These are phyloP conservation scores for Whalleya microplaca DNA, from an alignment of 2,329 filamentous ascomycete genomes.

Conservation along the genomic window DNA sequence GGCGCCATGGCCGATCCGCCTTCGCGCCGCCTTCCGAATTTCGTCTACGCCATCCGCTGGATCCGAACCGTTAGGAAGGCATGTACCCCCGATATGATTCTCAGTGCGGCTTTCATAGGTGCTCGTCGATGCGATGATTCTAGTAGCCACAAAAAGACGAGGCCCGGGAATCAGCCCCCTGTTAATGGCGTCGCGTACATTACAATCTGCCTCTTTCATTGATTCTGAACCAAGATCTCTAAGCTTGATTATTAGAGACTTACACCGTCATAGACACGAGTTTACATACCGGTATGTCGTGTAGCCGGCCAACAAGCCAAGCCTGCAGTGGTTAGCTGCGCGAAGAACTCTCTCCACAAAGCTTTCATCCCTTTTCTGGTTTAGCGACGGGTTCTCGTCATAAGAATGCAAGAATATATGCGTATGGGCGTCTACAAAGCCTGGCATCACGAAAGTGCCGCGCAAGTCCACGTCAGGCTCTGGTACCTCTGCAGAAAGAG, in stretches of 20 bases:
- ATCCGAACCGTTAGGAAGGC: slow-evolving; percentile 42
- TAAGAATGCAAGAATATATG: slow-evolving; percentile 56
- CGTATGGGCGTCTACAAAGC: slow-evolving; percentile 55
- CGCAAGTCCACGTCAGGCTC: slow-evolving; percentile 49
- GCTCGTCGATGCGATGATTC: slow-evolving; percentile 48
- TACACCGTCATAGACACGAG: neutral
- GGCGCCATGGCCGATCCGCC: slow-evolving; percentile 47
- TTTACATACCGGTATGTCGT: slow-evolving; percentile 50
- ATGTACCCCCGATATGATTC: slow-evolving; percentile 39
- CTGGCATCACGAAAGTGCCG: slow-evolving; percentile 52
- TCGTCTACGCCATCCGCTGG: slow-evolving; percentile 48
- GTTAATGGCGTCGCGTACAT: slow-evolving; percentile 53
- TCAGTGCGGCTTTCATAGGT: slow-evolving; percentile 51
- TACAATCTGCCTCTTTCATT: slow-evolving; percentile 50
- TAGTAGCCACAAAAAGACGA: slow-evolving; percentile 55
- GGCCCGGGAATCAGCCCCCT: slow-evolving; percentile 55
- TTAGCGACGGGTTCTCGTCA: slow-evolving; percentile 28
- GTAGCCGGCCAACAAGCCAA: slow-evolving; percentile 56
- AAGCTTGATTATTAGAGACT: neutral
- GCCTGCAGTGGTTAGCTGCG: slow-evolving; percentile 52
- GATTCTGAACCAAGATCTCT: slow-evolving; percentile 54
- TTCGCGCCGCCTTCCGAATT: slow-evolving; percentile 45
- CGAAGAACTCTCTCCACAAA: slow-evolving; percentile 57
- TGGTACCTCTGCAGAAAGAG: neutral
- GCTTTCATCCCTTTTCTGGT: slow-evolving; percentile 59